phyloP scores from a whole-genome alignment of 495 filamentous ascomycete species.

The Hypoxylon fuscum region DNA sequence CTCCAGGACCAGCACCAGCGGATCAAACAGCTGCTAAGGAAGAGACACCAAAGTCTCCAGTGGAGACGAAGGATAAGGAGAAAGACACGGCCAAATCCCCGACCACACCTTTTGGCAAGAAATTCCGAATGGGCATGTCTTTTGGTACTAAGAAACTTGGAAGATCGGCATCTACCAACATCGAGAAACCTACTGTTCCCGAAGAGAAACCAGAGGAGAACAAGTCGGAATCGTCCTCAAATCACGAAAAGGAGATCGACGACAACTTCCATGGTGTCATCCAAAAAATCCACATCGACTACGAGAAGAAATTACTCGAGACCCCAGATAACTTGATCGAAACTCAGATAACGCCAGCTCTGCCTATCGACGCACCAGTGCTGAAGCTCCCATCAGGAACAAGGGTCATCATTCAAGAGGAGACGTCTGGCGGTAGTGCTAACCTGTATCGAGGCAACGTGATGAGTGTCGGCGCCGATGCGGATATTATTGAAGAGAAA shows the following conservation, averaged over 20 bases:
- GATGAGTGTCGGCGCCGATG: constrained; percentile 76
- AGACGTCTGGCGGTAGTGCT: constrained; percentile 87
- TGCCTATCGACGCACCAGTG: constrained; percentile 84
- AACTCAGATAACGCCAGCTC: constrained; percentile 76
- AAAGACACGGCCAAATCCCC: constrained; percentile 74
- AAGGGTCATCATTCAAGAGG: constrained; percentile 93
- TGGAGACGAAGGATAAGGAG: constrained; percentile 65
- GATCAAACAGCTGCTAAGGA: constrained; percentile 35
- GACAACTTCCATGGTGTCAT: constrained; percentile 84
- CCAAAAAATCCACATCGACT: constrained; percentile 78
- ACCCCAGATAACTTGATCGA: constrained; percentile 63
- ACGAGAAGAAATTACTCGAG: constrained; percentile 72
- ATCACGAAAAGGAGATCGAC: constrained; percentile 84
- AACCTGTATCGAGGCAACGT: constrained; percentile 93
- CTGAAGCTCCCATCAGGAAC: constrained; percentile 81
- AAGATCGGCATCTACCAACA: constrained; percentile 73
- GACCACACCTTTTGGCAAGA: constrained; percentile 79
- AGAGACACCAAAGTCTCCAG: constrained; percentile 62
- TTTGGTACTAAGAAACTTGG: constrained; percentile 83
- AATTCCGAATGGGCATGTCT: constrained; percentile 85
- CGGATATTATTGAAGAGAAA: constrained; percentile 81
- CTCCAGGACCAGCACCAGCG: constrained; percentile 50
- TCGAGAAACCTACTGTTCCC: constrained; percentile 74
- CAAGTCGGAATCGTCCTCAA: constrained; percentile 68
- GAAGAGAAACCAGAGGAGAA: constrained; percentile 75